Conservation (phyloP, 2,329 filamentous ascomycete genomes). For the Penicillium sp. region DNA sequence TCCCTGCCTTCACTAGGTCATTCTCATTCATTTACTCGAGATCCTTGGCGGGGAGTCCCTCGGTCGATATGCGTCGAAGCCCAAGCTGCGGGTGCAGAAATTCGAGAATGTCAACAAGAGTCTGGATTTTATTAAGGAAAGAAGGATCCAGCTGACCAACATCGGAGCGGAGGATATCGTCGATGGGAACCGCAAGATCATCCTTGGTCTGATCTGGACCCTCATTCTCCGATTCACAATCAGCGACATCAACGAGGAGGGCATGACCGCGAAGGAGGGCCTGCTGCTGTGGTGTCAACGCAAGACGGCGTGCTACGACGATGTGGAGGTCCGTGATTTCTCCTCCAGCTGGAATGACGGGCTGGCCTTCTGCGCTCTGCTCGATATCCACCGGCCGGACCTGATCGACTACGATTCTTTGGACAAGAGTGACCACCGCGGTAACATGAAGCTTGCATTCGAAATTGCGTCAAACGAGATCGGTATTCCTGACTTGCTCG, state of each 20-base stretch:
- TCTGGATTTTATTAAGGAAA: conserved; percentile 85
- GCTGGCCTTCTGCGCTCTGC: conserved; percentile 88
- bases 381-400: conserved; percentile 96
- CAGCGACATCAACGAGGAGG: conserved; percentile 96
- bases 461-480: conserved; percentile 96
- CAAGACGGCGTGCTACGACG: conserved; percentile 97
- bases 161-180: conserved; percentile 98
- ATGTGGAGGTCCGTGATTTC: conserved; percentile 93
- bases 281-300: conserved; percentile 94
- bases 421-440: conserved; percentile 89
- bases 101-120: conserved; percentile 98
- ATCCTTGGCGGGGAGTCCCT: conserved; percentile 92
- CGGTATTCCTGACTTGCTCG: conserved; percentile 89
- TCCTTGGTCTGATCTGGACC: conserved; percentile 95
- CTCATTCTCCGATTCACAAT: conserved; percentile 97
- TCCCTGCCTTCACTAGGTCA: conserved; percentile 60
- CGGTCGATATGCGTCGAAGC: conserved; percentile 92
- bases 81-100: conserved; percentile 90
- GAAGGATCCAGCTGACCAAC: conserved; percentile 95
- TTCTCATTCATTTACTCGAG: conserved; percentile 95
- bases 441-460: conserved; percentile 97
- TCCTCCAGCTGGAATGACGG: conserved; percentile 97
- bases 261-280: conserved; percentile 95
- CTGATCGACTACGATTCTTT: conserved; percentile 94
- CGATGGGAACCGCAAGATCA: conserved; percentile 96